phyloP scores from a whole-genome alignment of 75 land plant species.

The Selaginella moellendorffii region DNA sequence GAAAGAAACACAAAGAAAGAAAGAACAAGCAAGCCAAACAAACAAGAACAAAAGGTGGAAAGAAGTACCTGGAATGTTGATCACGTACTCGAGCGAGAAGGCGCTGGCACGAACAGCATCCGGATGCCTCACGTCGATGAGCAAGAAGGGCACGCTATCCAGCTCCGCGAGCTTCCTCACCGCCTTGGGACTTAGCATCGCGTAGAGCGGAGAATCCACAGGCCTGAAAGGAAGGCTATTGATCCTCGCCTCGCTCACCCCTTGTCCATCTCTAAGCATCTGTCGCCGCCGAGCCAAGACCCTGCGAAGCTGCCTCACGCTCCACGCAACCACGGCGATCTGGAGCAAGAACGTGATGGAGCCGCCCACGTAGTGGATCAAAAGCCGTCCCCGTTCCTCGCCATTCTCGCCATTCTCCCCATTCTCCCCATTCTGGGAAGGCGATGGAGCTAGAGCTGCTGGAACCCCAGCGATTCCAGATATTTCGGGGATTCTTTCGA shows the following conservation, averaged over 20 bases:
- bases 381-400: constrained; percentile 17
- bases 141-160: constrained; percentile 11
- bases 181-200: constrained; percentile 13
- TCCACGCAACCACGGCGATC: constrained; percentile 25
- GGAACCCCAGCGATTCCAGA: background rate
- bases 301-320: constrained; percentile 19
- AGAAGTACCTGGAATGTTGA: constrained; percentile 21
- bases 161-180: constrained; percentile 24
- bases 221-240: constrained; percentile 14
- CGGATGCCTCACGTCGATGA: constrained; percentile 22
- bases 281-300: constrained; percentile 20
- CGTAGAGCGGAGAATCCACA: constrained; percentile 15
- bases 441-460: background rate
- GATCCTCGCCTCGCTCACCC: background rate
- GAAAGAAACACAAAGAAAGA: no score
- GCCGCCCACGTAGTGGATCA: constrained; percentile 20
- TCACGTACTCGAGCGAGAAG: constrained; percentile 1
- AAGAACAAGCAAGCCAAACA: no score
- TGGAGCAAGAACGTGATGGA: constrained; percentile 21
- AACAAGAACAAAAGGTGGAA: no score
- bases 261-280: background rate
- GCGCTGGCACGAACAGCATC: constrained; percentile 11
- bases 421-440: background rate
- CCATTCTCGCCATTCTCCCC: background rate
- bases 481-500: no score